Evolutionary conservation across 2,329 filamentous ascomycete species (phyloP).

Genomic region (Cladosporium sp.): DNA sequence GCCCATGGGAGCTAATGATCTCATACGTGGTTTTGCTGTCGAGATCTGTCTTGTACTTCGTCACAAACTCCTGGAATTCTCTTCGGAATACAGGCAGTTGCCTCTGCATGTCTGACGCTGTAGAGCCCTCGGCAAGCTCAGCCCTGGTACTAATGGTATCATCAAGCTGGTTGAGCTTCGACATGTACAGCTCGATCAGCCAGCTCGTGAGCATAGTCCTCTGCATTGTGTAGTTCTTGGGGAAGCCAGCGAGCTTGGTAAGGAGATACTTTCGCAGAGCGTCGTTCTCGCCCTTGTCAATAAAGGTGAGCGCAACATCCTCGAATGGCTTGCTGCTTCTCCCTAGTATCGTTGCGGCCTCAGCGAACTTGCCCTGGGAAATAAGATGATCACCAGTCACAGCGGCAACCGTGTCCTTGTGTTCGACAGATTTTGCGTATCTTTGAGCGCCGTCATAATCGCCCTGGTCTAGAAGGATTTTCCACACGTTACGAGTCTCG

Average conservation of each 20-base stretch:
- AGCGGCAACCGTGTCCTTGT: slow-evolving; percentile 88
- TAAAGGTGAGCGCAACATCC: slow-evolving; percentile 86
- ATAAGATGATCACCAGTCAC: slow-evolving; percentile 88
- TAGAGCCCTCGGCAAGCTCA: slow-evolving; percentile 67
- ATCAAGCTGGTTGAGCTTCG: slow-evolving; percentile 89
- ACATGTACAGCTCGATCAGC: slow-evolving; percentile 96
- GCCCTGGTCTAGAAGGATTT: slow-evolving; percentile 82
- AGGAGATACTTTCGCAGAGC: slow-evolving; percentile 86
- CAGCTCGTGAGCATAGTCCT: slow-evolving; percentile 92
- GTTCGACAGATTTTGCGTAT: slow-evolving; percentile 75
- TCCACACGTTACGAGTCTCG: slow-evolving; percentile 91
- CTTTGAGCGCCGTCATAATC: slow-evolving; percentile 86
- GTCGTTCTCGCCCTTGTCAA: slow-evolving; percentile 87
- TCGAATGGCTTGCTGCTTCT: slow-evolving; percentile 97
- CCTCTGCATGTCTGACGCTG: slow-evolving; percentile 64
- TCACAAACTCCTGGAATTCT: slow-evolving; percentile 87
- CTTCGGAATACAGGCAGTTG: slow-evolving; percentile 69
- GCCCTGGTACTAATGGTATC: slow-evolving; percentile 90
- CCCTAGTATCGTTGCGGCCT: slow-evolving; percentile 88
- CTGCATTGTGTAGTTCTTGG: slow-evolving; percentile 86
- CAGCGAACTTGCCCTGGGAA: slow-evolving; percentile 74
- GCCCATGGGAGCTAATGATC: slow-evolving; percentile 90
- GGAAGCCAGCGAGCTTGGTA: slow-evolving; percentile 77
- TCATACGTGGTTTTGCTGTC: slow-evolving; percentile 93
- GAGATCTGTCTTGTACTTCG: slow-evolving; percentile 79